Base-by-base conservation (phyloP, 192 early-diverging fungal species). In the Backusella tuberculispora region DNA sequence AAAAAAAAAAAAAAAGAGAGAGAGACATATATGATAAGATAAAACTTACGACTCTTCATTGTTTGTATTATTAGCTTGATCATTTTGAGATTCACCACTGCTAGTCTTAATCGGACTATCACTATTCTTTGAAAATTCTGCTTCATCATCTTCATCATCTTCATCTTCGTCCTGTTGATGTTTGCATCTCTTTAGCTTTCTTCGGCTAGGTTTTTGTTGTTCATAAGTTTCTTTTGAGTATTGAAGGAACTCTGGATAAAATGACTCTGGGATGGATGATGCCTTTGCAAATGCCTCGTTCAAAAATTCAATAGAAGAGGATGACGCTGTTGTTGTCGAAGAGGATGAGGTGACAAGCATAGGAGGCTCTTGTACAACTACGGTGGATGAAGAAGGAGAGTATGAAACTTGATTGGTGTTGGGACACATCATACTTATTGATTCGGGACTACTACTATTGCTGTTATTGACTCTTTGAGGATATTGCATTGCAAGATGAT, bases 171-270 rank as follows among this genome's bases (percentile, higher is more conserved):
- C 65, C 53, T 34, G 41, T 13, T 21, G 37, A 15, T 75, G 37
- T 37, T 41, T 9, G 10, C 8, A 29, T 43, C 50, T 66, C 6
- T 50, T 67, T 63, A 69, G 67, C 5, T 75, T 75, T 66, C 60
- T 69, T 44, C 66, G 74, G 37, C 69, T 38, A 10, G 66, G 41
- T 4, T 47, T 79, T 24, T 68, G 75, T 66, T 80, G 75, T 14
- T 80, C 75, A 63, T 77, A 77, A 37, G 79, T 46, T 45, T 79
- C 78, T 44, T 79, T 79, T 13, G 74, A 75, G 45, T 79, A 79
- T 44, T 79, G 78, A 17, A 75, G 38, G 45, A 79, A 79, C 67
- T 79, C 78, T 21, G 78, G 78, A 46, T 79, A 79, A 29, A 79
- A 79, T 43, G 74, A 75, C 37, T 79, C 78, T 12, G 78, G 78